Evolutionary conservation across 202 grass and related monocot species (phyloP).

Genomic region (Eragrostis tef): DNA sequence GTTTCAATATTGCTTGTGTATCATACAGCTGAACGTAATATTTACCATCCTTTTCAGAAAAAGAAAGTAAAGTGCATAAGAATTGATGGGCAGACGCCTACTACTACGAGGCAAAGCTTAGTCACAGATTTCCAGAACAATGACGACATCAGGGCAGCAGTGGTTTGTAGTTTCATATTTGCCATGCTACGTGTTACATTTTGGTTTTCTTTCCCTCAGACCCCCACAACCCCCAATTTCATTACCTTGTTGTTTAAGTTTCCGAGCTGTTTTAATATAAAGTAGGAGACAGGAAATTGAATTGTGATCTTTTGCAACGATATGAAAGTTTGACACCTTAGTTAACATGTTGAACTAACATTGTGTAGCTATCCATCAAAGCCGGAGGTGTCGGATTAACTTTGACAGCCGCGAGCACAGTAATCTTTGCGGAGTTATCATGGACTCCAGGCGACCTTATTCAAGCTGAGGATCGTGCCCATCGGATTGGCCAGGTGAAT

Average conservation of each 20-base stretch:
- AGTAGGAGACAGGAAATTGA: slow-evolving; percentile 12
- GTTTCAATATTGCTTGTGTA: slow-evolving; percentile 10
- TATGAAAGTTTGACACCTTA: slow-evolving; percentile 2
- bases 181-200: slow-evolving; percentile 30
- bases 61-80: slow-evolving; percentile 92
- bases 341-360: not conserved
- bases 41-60: slow-evolving; percentile 61
- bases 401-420: slow-evolving; percentile 87
- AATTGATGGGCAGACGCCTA: slow-evolving; percentile 82
- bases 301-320: not conserved
- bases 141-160: slow-evolving; percentile 75
- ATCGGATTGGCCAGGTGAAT: slow-evolving; percentile 86
- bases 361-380: slow-evolving; percentile 73
- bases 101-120: slow-evolving; percentile 69
- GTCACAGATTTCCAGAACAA: slow-evolving; percentile 86
- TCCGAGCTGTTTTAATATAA: not conserved
- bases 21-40: slow-evolving; percentile 3
- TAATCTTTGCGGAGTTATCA: slow-evolving; percentile 93
- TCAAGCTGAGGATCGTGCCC: slow-evolving; percentile 95
- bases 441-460: slow-evolving; percentile 98
- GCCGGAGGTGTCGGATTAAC: slow-evolving; percentile 92
- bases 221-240: too few relatives aligned
- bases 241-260: not conserved
- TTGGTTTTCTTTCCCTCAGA: not conserved
- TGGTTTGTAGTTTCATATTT: slow-evolving; percentile 58